A percentile compares a stretch with the other conserved stretches of the same genome.
Evolutionary conservation across 257 asterid genomes (phyloP).

Genomic region (Solanum arcanum): DNA sequence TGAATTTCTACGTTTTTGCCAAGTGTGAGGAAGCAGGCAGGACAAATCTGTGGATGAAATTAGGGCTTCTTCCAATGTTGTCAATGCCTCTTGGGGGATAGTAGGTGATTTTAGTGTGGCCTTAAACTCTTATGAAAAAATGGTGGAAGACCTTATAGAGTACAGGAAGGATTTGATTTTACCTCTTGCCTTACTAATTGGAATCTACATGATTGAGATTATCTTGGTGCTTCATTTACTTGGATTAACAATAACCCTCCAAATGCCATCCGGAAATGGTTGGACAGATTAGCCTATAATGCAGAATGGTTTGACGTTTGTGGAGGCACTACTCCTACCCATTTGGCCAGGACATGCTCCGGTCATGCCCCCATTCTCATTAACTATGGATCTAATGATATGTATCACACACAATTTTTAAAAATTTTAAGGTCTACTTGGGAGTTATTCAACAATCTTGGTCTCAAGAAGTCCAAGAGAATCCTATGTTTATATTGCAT

Average conservation of each 20-base stretch:
- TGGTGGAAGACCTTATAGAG: background rate
- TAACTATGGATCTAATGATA: no score
- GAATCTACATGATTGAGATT: background rate
- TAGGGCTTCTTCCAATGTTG: background rate
- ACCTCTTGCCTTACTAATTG: background rate
- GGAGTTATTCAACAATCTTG: no score
- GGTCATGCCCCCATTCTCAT: no score
- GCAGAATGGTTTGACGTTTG: background rate
- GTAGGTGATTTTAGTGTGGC: background rate
- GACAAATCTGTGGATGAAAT: background rate
- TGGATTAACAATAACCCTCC: background rate
- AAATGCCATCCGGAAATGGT: background rate
- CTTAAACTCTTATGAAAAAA: background rate
- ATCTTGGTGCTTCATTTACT: background rate
- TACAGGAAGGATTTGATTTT: background rate
- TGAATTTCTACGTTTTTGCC: no score
- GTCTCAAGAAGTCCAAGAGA: no score
- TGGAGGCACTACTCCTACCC: background rate
- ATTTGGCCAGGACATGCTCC: no score
- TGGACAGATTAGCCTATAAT: background rate
- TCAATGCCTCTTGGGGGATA: background rate
- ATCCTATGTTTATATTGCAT: no score
- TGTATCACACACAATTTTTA: no score
- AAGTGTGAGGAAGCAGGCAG: background rate
- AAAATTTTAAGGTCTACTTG: no score